A percentile compares a stretch with the other conserved stretches of the same genome.
phyloP scores from a whole-genome alignment of 805 yeast genomes.

The Candida khao-thaluensis region DNA sequence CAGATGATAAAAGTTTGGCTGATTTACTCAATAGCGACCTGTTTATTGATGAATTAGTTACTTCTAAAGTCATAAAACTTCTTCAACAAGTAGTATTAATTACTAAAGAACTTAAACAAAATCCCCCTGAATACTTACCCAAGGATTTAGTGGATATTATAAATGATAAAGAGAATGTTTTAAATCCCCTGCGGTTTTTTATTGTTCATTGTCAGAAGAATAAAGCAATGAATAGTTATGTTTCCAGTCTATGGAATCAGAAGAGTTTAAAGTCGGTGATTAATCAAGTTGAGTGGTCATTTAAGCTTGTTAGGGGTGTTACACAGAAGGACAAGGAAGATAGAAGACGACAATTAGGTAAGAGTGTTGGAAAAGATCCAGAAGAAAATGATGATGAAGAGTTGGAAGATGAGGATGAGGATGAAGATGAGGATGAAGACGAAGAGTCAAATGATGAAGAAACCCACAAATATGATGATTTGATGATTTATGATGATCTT shows the following conservation, averaged over 20 bases:
- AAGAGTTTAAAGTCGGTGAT: conserved; percentile 35
- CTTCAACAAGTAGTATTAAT: conserved; percentile 26
- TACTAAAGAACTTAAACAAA: conserved; percentile 26
- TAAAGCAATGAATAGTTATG: conserved; percentile 42
- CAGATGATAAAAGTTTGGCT: conserved; percentile 15
- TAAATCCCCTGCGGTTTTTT: conserved; percentile 51
- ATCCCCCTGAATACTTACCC: conserved; percentile 37
- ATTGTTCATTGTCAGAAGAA: conserved; percentile 39
- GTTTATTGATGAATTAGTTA: conserved; percentile 24
- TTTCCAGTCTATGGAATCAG: conserved; percentile 50
- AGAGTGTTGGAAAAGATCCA: conserved; percentile 10
- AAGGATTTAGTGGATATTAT: conserved; percentile 26
- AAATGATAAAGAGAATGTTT: conserved; percentile 24
- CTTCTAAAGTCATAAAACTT: conserved; percentile 33
- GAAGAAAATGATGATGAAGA: conserved; percentile 19
- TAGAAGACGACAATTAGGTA: conserved; percentile 19
- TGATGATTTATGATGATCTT: conserved; percentile 38
- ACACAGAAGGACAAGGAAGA: conserved; percentile 34
- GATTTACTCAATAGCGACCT: conserved; percentile 23
- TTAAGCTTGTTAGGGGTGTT: conserved; percentile 49
- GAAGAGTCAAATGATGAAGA: conserved; percentile 24
- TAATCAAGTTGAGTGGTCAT: conserved; percentile 42
- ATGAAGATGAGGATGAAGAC: conserved; percentile 17
- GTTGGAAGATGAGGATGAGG: conserved; percentile 20
- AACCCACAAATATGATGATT: conserved; percentile 25